Base-by-base conservation (phyloP, 345 rosid genomes). In the Lumnitzera littorea region DNA sequence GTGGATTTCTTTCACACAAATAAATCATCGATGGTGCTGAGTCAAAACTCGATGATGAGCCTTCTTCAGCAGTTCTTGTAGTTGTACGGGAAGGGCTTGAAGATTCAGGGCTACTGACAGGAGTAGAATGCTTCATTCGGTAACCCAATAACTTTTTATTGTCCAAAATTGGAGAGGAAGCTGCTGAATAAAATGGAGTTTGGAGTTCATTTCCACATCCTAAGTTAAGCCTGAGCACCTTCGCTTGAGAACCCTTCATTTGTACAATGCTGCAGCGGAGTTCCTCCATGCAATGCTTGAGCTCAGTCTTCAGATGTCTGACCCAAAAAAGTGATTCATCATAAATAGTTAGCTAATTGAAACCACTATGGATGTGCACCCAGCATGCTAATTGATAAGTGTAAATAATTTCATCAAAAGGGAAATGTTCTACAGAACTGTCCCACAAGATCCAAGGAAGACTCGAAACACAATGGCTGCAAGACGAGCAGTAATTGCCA, bases 291-390 rank as follows among this genome's bases (percentile, higher is more conserved):
- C 94, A 86, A 55, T 76, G 80, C 66, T 68, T 82, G 69, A 78
- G 61, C 71, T 86, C 94, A 50, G 69, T 80, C 78, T 80, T 86
- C 53, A 86, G 65, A 60, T 84, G 76, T 78, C 94, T 86, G 87
- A 61, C 67, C 56, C 57, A 65, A 60, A 54, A 74, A 52, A 73
- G 55, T 46, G 48, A 54, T 58, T 25, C 46, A 55, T 2, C 43
- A 36, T 4, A 9, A 36, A 4, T 36, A 36, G 11, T 7, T 36
- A 4, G 43, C 9, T 36, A 36, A 36, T 36, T 9, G 7, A 36
- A 36, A 36, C 9, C 10, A 7, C 7, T 36, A 7, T 36, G 7
- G 43, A 36, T 36, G 43, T 36, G 43, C 43, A 36, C 43, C 43
- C 43, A 36, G 1, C 31, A 27, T 2, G 0, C 5, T 27, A 27